phyloP scores from a whole-genome alignment of 768 basidiomycete species.

The Gymnopilus dilepis region DNA sequence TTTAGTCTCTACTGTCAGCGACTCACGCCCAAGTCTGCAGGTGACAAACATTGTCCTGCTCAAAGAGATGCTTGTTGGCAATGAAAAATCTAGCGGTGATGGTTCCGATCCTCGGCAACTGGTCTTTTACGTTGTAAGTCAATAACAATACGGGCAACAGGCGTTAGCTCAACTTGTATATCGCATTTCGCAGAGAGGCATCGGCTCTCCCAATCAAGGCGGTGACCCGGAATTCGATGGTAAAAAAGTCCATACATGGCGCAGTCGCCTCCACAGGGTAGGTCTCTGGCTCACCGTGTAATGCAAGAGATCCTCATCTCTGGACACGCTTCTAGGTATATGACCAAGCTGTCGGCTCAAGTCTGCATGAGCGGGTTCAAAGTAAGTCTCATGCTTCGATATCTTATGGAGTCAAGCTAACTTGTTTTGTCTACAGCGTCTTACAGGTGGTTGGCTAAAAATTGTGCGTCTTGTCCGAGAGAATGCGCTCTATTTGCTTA shows the following conservation, averaged over 20 bases:
- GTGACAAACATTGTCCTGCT: slow-evolving; percentile 5
- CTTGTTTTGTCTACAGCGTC: neutral
- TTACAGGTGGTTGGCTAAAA: slow-evolving; percentile 2
- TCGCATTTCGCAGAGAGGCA: neutral
- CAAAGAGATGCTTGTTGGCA: neutral
- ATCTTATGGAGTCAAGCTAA: neutral
- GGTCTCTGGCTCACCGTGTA: neutral
- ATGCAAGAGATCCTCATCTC: neutral
- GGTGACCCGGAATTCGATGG: neutral
- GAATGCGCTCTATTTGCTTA: neutral
- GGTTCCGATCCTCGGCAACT: neutral
- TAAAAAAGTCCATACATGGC: neutral
- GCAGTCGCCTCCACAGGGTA: neutral
- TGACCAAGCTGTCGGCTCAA: neutral
- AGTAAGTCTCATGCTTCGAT: neutral
- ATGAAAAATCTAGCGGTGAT: neutral
- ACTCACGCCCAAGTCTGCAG: neutral
- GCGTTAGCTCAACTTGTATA: neutral
- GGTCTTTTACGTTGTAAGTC: neutral
- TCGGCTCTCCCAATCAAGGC: neutral
- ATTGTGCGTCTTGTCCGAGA: neutral
- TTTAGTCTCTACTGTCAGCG: neutral
- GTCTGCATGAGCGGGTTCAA: neutral
- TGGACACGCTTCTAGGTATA: neutral
- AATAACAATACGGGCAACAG: neutral